phyloP scores from a whole-genome alignment of 2,329 filamentous ascomycete species.

The Pestalotiopsis sp. region DNA sequence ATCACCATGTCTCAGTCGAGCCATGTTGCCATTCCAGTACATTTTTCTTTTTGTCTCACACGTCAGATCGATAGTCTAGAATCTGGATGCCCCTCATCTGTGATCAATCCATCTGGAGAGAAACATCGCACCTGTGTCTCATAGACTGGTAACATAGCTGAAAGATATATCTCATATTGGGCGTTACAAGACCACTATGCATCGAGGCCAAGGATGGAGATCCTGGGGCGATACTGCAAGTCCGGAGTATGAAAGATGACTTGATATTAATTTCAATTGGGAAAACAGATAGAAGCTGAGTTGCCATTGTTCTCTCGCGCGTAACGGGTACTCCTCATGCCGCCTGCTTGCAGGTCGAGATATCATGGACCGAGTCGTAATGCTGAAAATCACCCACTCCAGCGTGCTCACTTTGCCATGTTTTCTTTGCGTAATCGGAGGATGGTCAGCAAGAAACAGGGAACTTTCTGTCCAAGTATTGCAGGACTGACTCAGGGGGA shows the following conservation, averaged over 20 bases:
- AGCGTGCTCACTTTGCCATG: no score
- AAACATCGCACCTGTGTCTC: neutral
- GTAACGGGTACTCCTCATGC: no score
- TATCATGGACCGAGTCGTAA: no score
- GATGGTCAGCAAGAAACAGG: no score
- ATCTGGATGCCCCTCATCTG: neutral
- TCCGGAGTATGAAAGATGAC: neutral
- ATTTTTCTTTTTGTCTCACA: neutral
- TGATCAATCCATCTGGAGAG: neutral
- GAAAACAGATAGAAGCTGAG: no score
- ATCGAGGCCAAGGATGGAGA: neutral
- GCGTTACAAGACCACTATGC: neutral
- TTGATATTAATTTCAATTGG: no score
- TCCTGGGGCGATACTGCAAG: neutral
- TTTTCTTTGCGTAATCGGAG: no score
- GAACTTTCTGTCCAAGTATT: no score
- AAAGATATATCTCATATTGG: neutral
- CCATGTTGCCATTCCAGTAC: neutral
- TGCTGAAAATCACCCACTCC: no score
- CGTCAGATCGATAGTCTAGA: neutral
- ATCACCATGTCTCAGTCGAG: neutral
- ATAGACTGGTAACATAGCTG: neutral
- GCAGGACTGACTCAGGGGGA: no score
- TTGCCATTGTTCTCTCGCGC: no score
- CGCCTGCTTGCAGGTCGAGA: no score